Percentiles rank a stretch among this genome's conserved stretches.
These are phyloP conservation scores for Ceratocystis lukuohia DNA, from an alignment of 2,329 filamentous ascomycete genomes.

Conservation along the genomic window DNA sequence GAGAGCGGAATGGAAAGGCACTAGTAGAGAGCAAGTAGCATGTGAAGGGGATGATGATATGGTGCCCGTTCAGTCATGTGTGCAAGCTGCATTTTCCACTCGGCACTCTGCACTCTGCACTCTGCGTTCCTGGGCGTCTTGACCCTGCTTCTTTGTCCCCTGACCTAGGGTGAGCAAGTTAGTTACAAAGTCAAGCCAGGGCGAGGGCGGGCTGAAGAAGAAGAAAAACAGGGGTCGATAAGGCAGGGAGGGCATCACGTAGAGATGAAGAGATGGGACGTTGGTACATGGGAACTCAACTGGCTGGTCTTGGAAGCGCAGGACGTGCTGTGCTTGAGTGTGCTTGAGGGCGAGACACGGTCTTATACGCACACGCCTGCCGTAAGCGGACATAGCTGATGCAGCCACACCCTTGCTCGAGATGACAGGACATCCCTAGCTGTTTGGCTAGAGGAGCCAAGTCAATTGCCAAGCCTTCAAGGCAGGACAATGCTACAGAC, in stretches of 20 bases:
- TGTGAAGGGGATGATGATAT: not conserved
- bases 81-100: no score
- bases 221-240: not conserved
- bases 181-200: not conserved
- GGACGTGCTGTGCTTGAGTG: not conserved
- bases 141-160: no score
- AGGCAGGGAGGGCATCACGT: not conserved
- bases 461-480: conserved; percentile 2
- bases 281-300: not conserved
- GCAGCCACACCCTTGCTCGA: conserved; percentile 6
- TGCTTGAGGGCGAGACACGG: not conserved
- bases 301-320: not conserved
- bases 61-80: no score
- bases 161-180: not conserved
- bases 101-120: no score
- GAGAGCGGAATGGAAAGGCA: not conserved
- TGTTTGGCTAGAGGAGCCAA: conserved; percentile 12
- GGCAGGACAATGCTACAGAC: conserved; percentile 4
- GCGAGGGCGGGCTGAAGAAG: not conserved
- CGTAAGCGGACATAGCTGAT: not conserved
- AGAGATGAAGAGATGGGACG: not conserved
- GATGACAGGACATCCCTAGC: conserved; percentile 14
- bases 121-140: no score
- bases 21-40: no score
- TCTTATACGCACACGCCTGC: not conserved